Evolutionary conservation across 2,329 filamentous ascomycete species (phyloP), one percentile per base, ranked within the genome.

Genomic region (Zymoseptoria ardabiliae): DNA sequence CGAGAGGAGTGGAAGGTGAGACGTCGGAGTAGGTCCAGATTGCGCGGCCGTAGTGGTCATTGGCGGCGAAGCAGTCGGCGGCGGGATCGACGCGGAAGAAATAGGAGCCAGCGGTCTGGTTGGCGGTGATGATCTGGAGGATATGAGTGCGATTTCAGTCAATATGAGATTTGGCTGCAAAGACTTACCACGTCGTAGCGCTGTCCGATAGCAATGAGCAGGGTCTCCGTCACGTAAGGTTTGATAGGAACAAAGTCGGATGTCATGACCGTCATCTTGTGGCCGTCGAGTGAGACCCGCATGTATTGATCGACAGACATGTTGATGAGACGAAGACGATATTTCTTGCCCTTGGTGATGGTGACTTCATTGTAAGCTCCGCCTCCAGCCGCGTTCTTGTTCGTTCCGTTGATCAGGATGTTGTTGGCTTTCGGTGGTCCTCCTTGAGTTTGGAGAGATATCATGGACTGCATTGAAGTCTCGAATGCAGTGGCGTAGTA

Each of bases 241-340:
- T 62, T 63, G 57, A 69, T 65, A 0, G 71, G 71, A 22, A 73
- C 66, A 53, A 71, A 71, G 55, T 73, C 71, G 19, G 68, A 64
- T n/a, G 67, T 61, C 8, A 73, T 69, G 56, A 73, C 66, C 17
- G 65, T 65, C 53, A 73, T 63, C 9, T 41, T 50, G 58, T 71
- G 69, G 56, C 61, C 59, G 61, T 72, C 70, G 66, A 66, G 67
- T 61, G 48, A 71, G 69, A 70, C 75, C 60, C 65, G 68, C 61
- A 78, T 76, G 57, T 73, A 73, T 19, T 71, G 72, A 54, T 76
- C 75, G n/a, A 76, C 68, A 20, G 73, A 75, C 11, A 70, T 70
- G 63, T 79, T 81, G 65, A 80, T 71, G 25, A 79, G 57, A 50
- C 73, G 69, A 41, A 79, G 63, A 54, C 72, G 68, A 63, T 79